Percentiles rank a stretch among this genome's conserved stretches.
Conservation (phyloP, 2,329 filamentous ascomycete species). For the Diaporthe nobilis region DNA sequence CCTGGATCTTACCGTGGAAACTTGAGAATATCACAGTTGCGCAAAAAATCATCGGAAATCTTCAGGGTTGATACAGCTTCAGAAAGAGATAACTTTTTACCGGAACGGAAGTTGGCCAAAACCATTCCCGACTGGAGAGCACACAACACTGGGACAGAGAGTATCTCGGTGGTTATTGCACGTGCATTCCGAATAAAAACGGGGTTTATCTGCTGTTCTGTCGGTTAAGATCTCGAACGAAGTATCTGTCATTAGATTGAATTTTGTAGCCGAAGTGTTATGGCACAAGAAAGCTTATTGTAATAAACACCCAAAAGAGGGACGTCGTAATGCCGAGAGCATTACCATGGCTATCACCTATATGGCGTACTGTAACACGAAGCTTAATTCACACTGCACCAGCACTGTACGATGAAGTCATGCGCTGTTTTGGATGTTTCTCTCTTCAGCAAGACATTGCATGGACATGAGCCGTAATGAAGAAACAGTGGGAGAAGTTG, state of each 20-base stretch:
- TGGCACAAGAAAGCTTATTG: too few species aligned
- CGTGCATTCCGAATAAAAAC: background rate
- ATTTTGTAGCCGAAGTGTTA: background rate
- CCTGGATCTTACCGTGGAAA: too few species aligned
- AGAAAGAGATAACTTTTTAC: background rate
- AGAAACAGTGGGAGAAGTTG: background rate
- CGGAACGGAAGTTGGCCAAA: background rate
- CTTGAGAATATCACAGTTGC: background rate
- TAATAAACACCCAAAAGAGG: too few species aligned
- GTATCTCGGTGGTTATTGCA: background rate
- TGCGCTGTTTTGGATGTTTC: background rate
- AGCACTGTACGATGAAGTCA: background rate
- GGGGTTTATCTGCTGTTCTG: background rate
- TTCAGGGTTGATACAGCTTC: background rate
- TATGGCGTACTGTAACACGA: too few species aligned
- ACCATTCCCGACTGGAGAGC: background rate
- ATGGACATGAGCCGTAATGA: background rate
- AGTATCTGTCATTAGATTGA: background rate
- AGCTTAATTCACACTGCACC: background rate
- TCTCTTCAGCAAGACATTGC: background rate
- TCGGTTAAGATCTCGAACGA: background rate
- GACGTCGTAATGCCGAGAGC: too few species aligned
- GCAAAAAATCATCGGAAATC: background rate
- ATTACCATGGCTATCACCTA: too few species aligned
- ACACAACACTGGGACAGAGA: background rate